These are phyloP conservation scores for Gossypium davidsonii DNA, from an alignment of 441 rosid genomes.

Conservation along the genomic window DNA sequence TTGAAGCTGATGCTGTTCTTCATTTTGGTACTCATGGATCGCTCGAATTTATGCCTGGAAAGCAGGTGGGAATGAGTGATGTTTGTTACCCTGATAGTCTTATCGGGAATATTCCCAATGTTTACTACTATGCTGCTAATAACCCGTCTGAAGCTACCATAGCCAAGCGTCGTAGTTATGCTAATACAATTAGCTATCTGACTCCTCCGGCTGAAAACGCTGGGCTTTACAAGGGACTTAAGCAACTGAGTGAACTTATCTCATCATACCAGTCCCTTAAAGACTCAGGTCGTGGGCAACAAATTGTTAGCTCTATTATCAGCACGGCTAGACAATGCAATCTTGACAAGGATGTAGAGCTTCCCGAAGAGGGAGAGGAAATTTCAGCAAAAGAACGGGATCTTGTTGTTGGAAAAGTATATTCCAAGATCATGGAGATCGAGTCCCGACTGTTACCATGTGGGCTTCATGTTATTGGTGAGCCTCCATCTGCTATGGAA, in stretches of 20 bases:
- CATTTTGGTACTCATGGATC: conserved; percentile 98
- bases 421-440: conserved; percentile 97
- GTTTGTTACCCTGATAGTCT: conserved; percentile 92
- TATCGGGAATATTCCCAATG: conserved; percentile 93
- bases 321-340: conserved; percentile 96
- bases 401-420: conserved; percentile 87
- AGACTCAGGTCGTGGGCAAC: conserved; percentile 88
- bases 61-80: conserved; percentile 99
- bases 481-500: conserved; percentile 97
- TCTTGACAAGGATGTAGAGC: conserved; percentile 91
- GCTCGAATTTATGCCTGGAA: conserved; percentile 98
- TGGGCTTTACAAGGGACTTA: conserved; percentile 97
- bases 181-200: conserved; percentile 90
- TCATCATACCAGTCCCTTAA: conserved; percentile 93
- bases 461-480: conserved; percentile 95
- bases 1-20: conserved; percentile 93
- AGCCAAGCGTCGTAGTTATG: conserved; percentile 96
- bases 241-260: conserved; percentile 93
- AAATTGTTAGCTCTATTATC: conserved; percentile 88
- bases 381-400: conserved; percentile 72
- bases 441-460: conserved; percentile 95
- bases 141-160: conserved; percentile 98
- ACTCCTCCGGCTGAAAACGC: conserved; percentile 99
- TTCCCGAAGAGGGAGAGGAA: conserved; percentile 77
- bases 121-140: conserved; percentile 92